These are phyloP conservation scores for Hylodesmum podocarpum DNA, from an alignment of 306 rosid genomes.

Conservation along the genomic window DNA sequence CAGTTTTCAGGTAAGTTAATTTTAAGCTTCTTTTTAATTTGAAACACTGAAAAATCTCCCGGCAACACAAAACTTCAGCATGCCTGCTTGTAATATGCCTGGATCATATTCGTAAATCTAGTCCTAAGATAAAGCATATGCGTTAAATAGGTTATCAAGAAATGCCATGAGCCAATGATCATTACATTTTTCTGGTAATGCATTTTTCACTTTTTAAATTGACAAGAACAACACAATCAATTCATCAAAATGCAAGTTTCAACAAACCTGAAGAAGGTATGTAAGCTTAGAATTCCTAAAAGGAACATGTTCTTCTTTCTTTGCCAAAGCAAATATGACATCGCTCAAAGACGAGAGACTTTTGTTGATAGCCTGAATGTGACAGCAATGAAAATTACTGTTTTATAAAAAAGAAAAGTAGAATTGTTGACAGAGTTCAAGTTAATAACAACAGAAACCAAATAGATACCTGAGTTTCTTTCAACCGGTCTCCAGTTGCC, in stretches of 20 bases:
- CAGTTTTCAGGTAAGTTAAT: background rate
- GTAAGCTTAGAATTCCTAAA: conserved; percentile 92
- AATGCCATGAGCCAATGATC: too few relatives aligned
- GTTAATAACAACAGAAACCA: background rate
- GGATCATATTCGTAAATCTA: too few relatives aligned
- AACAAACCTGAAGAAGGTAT: conserved; percentile 86
- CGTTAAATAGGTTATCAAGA: too few relatives aligned
- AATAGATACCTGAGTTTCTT: conserved; percentile 87
- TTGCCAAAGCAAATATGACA: conserved; percentile 91
- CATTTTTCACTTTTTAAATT: background rate
- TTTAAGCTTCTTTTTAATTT: too few relatives aligned
- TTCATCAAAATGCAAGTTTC: background rate
- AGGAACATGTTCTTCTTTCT: conserved; percentile 92
- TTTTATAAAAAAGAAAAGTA: background rate
- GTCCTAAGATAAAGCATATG: background rate
- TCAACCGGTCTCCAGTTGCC: conserved; percentile 91
- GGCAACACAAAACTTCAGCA: too few relatives aligned
- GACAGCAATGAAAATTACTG: conserved; percentile 3
- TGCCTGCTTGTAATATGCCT: too few relatives aligned
- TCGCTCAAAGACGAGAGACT: conserved; percentile 84
- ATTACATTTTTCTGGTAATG: background rate
- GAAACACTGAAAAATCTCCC: too few relatives aligned
- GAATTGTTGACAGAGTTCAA: background rate
- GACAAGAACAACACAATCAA: background rate
- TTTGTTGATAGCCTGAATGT: conserved; percentile 84